Evolutionary conservation across 768 basidiomycete species (phyloP).

Genomic region (Lactifluus volemus): DNA sequence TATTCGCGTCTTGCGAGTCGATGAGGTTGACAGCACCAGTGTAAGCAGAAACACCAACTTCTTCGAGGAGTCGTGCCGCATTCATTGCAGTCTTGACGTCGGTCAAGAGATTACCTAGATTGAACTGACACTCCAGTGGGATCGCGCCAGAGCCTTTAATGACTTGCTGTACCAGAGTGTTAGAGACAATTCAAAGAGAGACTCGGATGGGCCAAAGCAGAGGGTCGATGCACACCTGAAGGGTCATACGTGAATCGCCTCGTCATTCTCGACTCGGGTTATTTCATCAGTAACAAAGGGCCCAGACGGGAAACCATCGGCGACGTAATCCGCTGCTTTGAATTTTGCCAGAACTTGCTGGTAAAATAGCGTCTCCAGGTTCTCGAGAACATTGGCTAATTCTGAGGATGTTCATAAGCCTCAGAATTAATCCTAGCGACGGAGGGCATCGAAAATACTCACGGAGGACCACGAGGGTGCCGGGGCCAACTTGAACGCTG

Average conservation of each 20-base stretch:
- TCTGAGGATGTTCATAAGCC: conserved; percentile 32
- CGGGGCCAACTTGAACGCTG: no score
- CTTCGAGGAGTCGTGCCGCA: conserved; percentile 66
- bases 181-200: not conserved
- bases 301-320: conserved; percentile 53
- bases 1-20: conserved; percentile 43
- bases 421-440: not conserved
- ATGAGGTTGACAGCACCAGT: conserved; percentile 63
- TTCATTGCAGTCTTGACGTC: conserved; percentile 64
- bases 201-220: not conserved
- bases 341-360: conserved; percentile 56
- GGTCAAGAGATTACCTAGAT: conserved; percentile 52
- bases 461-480: conserved; percentile 48
- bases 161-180: conserved; percentile 28
- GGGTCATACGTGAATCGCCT: conserved; percentile 46
- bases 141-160: conserved; percentile 45
- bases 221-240: conserved; percentile 34
- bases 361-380: conserved; percentile 66
- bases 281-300: conserved; percentile 24
- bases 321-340: conserved; percentile 48
- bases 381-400: conserved; percentile 69
- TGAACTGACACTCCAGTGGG: conserved; percentile 55
- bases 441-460: conserved; percentile 21
- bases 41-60: conserved; percentile 68
- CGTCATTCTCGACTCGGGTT: conserved; percentile 54